Evolutionary conservation across 495 filamentous ascomycete species (phyloP).

Genomic region (Clavariopsis aquatica): DNA sequence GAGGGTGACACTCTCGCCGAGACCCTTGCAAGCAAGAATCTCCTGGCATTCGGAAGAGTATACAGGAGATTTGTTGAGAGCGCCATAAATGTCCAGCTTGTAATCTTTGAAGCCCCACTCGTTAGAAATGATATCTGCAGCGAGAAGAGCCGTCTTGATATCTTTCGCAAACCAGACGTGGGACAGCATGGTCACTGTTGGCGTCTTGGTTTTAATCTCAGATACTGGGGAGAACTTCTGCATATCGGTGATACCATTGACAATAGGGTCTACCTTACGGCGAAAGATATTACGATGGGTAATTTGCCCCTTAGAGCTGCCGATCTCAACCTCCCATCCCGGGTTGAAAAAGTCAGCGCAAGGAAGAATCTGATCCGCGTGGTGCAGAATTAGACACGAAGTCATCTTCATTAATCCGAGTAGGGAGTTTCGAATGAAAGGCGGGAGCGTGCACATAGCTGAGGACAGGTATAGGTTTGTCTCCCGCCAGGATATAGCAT

Average conservation of each 20-base stretch:
- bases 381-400: constrained; percentile 60
- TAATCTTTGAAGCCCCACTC: constrained; percentile 67
- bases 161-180: constrained; percentile 68
- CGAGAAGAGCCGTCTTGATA: constrained; percentile 63
- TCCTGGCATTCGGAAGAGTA: constrained; percentile 64
- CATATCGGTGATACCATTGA: constrained; percentile 69
- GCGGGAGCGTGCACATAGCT: constrained; percentile 58
- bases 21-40: constrained; percentile 62
- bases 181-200: constrained; percentile 66
- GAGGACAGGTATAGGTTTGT: constrained; percentile 62
- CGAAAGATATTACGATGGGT: constrained; percentile 61
- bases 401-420: constrained; percentile 61
- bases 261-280: constrained; percentile 67
- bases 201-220: constrained; percentile 56
- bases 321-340: constrained; percentile 67
- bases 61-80: constrained; percentile 60
- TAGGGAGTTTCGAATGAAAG: constrained; percentile 59
- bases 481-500: constrained; percentile 67
- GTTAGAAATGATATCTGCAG: constrained; percentile 67
- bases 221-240: constrained; percentile 62
- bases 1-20: constrained; percentile 56
- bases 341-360: constrained; percentile 70
- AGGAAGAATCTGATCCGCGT: constrained; percentile 65
- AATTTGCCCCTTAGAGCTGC: constrained; percentile 58
- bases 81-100: constrained; percentile 64